These are phyloP conservation scores for Rosa chinensis DNA, from an alignment of 306 rosid genomes.

Conservation along the genomic window DNA sequence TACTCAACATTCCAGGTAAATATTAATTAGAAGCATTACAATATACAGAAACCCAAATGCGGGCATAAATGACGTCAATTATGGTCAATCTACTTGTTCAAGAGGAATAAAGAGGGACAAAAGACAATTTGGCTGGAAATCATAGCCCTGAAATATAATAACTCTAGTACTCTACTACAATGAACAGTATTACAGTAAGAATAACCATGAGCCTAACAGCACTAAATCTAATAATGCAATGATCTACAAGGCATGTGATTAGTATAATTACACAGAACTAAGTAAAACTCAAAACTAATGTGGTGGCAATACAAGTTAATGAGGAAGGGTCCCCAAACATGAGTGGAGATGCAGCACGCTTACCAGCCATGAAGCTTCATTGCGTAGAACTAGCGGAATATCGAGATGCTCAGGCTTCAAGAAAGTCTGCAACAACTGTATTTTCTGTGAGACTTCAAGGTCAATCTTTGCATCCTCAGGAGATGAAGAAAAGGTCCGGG, in stretches of 20 bases:
- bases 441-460: slow-evolving; percentile 49
- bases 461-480: slow-evolving; percentile 54
- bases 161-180: neutral
- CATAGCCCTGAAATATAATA: neutral
- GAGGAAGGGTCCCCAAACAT: neutral
- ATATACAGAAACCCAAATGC: neutral
- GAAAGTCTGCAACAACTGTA: slow-evolving; percentile 53
- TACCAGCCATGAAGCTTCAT: slow-evolving; percentile 71
- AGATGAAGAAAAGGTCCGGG: slow-evolving; percentile 51
- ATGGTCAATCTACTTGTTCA: neutral
- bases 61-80: neutral
- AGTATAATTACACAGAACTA: neutral
- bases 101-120: neutral
- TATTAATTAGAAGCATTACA: neutral
- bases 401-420: slow-evolving; percentile 71
- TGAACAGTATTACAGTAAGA: neutral
- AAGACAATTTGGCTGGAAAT: neutral
- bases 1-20: neutral
- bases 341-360: slow-evolving; percentile 8
- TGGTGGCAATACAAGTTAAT: neutral
- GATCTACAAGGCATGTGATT: neutral
- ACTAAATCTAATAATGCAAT: neutral
- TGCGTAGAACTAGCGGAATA: slow-evolving; percentile 48
- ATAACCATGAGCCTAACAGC: slow-evolving; percentile 3
- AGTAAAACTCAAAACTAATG: neutral